These are phyloP conservation scores for Diaporthe eres DNA, from an alignment of 2,329 filamentous ascomycete genomes.

Conservation along the genomic window DNA sequence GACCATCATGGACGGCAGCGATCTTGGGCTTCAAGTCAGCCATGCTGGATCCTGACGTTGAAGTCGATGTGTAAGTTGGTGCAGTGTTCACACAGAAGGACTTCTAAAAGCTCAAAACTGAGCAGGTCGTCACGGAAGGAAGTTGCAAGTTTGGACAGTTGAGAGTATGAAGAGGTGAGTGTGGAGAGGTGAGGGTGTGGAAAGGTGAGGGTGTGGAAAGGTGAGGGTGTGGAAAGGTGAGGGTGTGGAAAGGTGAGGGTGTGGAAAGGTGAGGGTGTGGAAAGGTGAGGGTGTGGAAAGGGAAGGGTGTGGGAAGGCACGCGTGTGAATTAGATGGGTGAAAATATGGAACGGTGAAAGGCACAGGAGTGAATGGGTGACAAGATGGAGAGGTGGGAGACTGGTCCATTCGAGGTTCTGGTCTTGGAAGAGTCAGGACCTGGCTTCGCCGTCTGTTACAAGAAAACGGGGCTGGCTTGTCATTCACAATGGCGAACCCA, in stretches of 20 bases:
- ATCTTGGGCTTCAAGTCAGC: constrained; percentile 7
- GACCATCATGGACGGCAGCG: constrained; percentile 20
- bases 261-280: neutral
- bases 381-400: too few relatives aligned
- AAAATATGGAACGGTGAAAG: neutral
- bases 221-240: neutral
- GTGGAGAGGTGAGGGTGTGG: neutral
- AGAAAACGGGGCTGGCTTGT: neutral
- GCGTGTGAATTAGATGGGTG: too few relatives aligned
- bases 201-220: neutral
- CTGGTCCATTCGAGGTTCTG: neutral
- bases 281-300: too few relatives aligned
- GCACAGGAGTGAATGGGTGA: neutral
- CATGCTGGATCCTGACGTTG: neutral
- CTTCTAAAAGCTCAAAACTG: neutral
- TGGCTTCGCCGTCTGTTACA: neutral
- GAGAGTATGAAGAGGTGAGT: neutral
- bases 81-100: neutral
- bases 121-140: neutral
- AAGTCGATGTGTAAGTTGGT: neutral
- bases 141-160: neutral
- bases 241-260: neutral
- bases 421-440: neutral
- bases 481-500: neutral
- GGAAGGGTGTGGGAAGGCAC: too few relatives aligned